A percentile compares a stretch with the other conserved stretches of the same genome.
Conservation (phyloP, 192 early-diverging fungal genomes). For the Podila epicladia region DNA sequence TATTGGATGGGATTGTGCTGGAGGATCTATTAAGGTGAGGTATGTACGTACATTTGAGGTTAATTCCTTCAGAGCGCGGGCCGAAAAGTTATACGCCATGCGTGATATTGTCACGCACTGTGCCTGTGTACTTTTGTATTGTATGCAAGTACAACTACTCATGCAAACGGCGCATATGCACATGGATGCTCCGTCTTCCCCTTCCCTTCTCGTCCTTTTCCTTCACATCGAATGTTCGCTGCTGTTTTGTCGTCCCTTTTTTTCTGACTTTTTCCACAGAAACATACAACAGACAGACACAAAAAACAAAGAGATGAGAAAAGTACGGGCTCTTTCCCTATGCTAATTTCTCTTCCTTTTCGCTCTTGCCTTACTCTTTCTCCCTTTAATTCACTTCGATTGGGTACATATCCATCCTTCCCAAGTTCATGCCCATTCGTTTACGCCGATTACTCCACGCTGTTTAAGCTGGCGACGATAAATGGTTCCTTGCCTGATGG, state of each 20-base stretch:
- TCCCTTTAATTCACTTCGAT: not conserved
- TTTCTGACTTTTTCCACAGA: too few species aligned
- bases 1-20: slow-evolving; percentile 8
- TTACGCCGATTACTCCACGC: too few species aligned
- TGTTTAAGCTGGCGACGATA: not conserved
- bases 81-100: too few species aligned
- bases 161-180: not conserved
- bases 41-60: not conserved
- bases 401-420: not conserved
- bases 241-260: not conserved
- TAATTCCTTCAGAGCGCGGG: too few species aligned
- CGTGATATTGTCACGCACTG: too few species aligned
- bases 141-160: too few species aligned
- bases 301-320: too few species aligned
- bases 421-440: not conserved
- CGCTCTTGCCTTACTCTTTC: not conserved
- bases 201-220: not conserved
- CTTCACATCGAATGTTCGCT: not conserved
- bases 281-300: too few species aligned
- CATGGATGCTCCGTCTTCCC: not conserved
- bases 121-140: too few species aligned
- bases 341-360: too few species aligned
- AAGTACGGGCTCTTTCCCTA: too few species aligned
- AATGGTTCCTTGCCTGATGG: not conserved
- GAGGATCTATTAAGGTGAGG: slow-evolving; percentile 11